Percentiles rank a stretch among this genome's conserved stretches.
Evolutionary conservation across 2,329 filamentous ascomycete species (phyloP).

Genomic region (Penicillium sp.): DNA sequence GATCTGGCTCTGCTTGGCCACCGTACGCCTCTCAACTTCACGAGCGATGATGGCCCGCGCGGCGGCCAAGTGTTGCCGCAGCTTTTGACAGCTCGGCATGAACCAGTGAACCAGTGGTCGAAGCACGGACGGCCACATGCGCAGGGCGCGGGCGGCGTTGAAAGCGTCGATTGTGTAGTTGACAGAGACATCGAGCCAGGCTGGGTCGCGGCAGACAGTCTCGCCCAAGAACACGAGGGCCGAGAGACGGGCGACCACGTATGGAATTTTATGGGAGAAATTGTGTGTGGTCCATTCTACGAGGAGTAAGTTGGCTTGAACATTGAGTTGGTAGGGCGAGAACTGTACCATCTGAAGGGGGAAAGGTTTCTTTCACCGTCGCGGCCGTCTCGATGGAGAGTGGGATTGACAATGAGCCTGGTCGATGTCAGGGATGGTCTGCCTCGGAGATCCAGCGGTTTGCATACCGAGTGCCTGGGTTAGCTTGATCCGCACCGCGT

Average conservation of each 20-base stretch:
- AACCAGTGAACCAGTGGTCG: slow-evolving; percentile 50
- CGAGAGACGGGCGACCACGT: slow-evolving; percentile 56
- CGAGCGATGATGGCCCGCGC: slow-evolving; percentile 39
- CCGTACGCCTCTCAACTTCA: slow-evolving; percentile 27
- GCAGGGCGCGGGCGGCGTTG: slow-evolving; percentile 41
- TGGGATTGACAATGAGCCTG: slow-evolving; percentile 30
- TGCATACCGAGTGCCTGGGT: slow-evolving; percentile 34
- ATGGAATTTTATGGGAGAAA: slow-evolving; percentile 56
- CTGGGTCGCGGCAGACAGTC: slow-evolving; percentile 23
- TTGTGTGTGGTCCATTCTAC: slow-evolving; percentile 58
- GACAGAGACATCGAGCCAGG: slow-evolving; percentile 32
- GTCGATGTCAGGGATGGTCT: background rate
- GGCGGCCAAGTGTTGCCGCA: slow-evolving; percentile 43
- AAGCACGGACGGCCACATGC: slow-evolving; percentile 44
- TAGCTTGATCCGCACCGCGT: slow-evolving; percentile 34
- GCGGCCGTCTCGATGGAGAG: slow-evolving; percentile 31
- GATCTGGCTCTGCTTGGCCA: slow-evolving; percentile 26
- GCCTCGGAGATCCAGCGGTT: background rate
- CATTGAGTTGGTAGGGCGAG: background rate
- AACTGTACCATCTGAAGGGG: slow-evolving; percentile 28
- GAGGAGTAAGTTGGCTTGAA: slow-evolving; percentile 8
- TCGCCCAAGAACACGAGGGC: slow-evolving; percentile 39
- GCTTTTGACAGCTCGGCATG: slow-evolving; percentile 43
- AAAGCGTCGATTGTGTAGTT: slow-evolving; percentile 30
- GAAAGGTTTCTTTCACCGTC: slow-evolving; percentile 27